Percentiles rank a stretch among this genome's conserved stretches.
Evolutionary conservation across 352 stramenopile genomes (phyloP).

Genomic region (Ophiocytium majus): DNA sequence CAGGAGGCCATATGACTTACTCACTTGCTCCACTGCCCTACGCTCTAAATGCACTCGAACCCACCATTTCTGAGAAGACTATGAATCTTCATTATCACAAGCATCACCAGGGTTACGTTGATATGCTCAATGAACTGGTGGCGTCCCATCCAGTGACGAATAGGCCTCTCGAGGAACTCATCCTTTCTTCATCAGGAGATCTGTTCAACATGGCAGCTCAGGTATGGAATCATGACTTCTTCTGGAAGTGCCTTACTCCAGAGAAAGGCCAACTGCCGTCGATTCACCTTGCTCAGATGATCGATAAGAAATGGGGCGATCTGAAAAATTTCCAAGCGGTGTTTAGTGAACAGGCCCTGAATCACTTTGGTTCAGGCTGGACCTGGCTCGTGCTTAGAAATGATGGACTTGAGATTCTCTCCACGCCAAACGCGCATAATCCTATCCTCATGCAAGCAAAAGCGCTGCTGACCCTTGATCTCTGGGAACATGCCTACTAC

Average conservation of each 20-base stretch:
- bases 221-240: conserved; percentile 1
- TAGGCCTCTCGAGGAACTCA: background rate
- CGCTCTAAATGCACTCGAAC: background rate
- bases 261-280: background rate
- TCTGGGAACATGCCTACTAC: conserved; percentile 15
- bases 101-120: background rate
- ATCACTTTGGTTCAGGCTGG: background rate
- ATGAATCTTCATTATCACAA: conserved; percentile 1
- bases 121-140: conserved; percentile 10
- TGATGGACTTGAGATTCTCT: background rate
- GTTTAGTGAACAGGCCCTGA: background rate
- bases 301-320: background rate
- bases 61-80: background rate
- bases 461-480: background rate
- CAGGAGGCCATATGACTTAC: too few species aligned
- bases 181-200: background rate
- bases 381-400: background rate
- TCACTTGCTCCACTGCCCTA: too few species aligned
- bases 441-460: background rate
- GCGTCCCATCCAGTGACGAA: too few species aligned
- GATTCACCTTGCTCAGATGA: background rate
- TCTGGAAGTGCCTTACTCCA: conserved; percentile 11
- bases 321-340: background rate
- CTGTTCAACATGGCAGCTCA: background rate
- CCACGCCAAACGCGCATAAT: background rate